phyloP scores from a whole-genome alignment of 202 grass and related monocot species.

The Digitaria exilis region DNA sequence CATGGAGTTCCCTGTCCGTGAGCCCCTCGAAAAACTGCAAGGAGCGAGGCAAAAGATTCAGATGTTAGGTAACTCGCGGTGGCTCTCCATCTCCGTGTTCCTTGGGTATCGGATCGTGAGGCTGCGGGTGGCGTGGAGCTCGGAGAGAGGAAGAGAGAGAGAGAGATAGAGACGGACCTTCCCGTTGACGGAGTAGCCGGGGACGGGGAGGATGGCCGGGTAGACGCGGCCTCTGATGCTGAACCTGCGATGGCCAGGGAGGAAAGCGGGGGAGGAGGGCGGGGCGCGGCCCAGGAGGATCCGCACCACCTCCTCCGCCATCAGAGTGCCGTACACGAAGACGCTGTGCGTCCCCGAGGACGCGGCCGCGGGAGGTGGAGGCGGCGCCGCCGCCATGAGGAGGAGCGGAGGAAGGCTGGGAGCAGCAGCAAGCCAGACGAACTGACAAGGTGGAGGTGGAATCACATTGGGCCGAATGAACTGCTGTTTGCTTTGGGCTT shows the following conservation, averaged over 20 bases:
- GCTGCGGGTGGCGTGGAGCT: background rate
- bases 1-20: slow-evolving; percentile 69
- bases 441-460: background rate
- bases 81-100: too few species aligned
- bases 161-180: slow-evolving; percentile 51
- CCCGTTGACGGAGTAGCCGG: slow-evolving; percentile 51
- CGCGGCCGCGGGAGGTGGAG: slow-evolving; percentile 27
- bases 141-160: too few species aligned
- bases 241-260: slow-evolving; percentile 65
- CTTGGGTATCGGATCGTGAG: background rate
- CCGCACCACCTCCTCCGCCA: slow-evolving; percentile 75
- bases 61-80: too few species aligned
- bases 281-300: slow-evolving; percentile 69
- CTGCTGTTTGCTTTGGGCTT: background rate
- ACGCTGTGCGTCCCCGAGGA: slow-evolving; percentile 48
- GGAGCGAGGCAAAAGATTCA: background rate
- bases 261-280: slow-evolving; percentile 55
- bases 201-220: slow-evolving; percentile 76
- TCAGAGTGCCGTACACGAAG: slow-evolving; percentile 88
- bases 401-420: background rate
- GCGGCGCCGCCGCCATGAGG: slow-evolving; percentile 51
- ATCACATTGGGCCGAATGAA: background rate
- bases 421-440: too few species aligned
- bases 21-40: slow-evolving; percentile 59
- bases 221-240: slow-evolving; percentile 82